Percentiles rank a stretch among this genome's conserved stretches.
phyloP scores from a whole-genome alignment of 768 basidiomycete species.

The Guyanaporus albipodus region DNA sequence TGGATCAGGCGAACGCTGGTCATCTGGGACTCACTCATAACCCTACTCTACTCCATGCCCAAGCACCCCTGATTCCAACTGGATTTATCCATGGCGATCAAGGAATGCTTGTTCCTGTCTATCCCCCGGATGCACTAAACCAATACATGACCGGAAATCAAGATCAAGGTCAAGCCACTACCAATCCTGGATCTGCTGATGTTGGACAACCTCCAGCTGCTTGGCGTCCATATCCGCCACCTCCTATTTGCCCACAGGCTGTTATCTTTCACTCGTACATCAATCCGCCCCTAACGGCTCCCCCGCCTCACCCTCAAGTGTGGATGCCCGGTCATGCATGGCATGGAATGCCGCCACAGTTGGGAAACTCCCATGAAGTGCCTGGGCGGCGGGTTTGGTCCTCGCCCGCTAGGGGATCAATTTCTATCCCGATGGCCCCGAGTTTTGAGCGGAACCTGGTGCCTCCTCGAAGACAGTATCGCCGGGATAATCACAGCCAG shows the following conservation, averaged over 20 bases:
- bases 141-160: slow-evolving; percentile 57
- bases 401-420: slow-evolving; percentile 15
- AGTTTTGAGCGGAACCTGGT: slow-evolving; percentile 20
- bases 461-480: slow-evolving; percentile 31
- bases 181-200: slow-evolving; percentile 23
- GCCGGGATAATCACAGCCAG: slow-evolving; percentile 29
- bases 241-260: slow-evolving; percentile 31
- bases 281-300: slow-evolving; percentile 19
- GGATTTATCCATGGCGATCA: slow-evolving; percentile 73
- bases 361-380: slow-evolving; percentile 11
- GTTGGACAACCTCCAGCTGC: slow-evolving; percentile 28
- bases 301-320: slow-evolving; percentile 19
- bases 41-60: slow-evolving; percentile 22
- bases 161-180: slow-evolving; percentile 17
- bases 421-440: slow-evolving; percentile 9
- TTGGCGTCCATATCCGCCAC: slow-evolving; percentile 34
- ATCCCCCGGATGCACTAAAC: slow-evolving; percentile 65
- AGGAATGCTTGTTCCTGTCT: slow-evolving; percentile 67
- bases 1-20: slow-evolving; percentile 20
- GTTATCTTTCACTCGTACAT: slow-evolving; percentile 30
- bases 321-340: slow-evolving; percentile 28
- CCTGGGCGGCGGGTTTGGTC: slow-evolving; percentile 16
- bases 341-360: slow-evolving; percentile 20
- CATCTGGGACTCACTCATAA: slow-evolving; percentile 18
- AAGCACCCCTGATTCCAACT: slow-evolving; percentile 59